These are phyloP conservation scores for Nitzschia sp. DNA, from an alignment of 108 stramenopile genomes.

Conservation along the genomic window DNA sequence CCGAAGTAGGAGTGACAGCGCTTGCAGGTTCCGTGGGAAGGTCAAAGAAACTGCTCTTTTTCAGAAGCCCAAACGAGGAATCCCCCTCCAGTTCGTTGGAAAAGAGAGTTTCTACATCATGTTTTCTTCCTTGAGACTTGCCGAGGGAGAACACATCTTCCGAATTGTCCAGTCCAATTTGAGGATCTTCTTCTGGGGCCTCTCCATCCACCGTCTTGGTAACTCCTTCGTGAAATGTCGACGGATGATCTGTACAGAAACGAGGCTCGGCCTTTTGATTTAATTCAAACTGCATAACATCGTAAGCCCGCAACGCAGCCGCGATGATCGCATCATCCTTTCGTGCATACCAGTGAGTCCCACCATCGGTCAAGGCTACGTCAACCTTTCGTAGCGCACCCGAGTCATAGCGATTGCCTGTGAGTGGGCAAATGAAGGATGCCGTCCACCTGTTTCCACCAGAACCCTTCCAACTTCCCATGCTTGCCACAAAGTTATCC, in stretches of 20 bases:
- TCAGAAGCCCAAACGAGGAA: background rate
- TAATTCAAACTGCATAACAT: conserved; percentile 29
- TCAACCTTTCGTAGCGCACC: background rate
- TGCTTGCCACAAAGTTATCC: conserved; percentile 32
- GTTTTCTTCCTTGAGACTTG: background rate
- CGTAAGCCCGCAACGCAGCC: conserved; percentile 39
- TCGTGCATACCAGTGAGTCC: conserved; percentile 28
- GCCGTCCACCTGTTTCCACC: conserved; percentile 34
- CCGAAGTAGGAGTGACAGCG: background rate
- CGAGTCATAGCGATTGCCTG: conserved; percentile 24
- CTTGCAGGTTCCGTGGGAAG: background rate
- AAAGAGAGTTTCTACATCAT: background rate
- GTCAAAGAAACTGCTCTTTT: too few species aligned
- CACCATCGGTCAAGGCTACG: background rate
- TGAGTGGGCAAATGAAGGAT: conserved; percentile 40
- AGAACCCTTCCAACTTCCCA: conserved; percentile 9
- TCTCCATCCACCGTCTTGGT: background rate
- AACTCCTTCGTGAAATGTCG: background rate
- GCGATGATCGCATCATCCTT: conserved; percentile 38
- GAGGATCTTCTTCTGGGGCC: background rate
- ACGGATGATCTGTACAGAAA: conserved; percentile 42
- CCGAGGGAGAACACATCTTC: background rate
- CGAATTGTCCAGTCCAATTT: background rate
- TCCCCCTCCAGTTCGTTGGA: background rate
- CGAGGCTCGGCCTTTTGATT: conserved; percentile 29